Evolutionary conservation across 129 eudicot species (phyloP), one percentile per base, ranked within the genome.

Genomic region (Artemisia annua): DNA sequence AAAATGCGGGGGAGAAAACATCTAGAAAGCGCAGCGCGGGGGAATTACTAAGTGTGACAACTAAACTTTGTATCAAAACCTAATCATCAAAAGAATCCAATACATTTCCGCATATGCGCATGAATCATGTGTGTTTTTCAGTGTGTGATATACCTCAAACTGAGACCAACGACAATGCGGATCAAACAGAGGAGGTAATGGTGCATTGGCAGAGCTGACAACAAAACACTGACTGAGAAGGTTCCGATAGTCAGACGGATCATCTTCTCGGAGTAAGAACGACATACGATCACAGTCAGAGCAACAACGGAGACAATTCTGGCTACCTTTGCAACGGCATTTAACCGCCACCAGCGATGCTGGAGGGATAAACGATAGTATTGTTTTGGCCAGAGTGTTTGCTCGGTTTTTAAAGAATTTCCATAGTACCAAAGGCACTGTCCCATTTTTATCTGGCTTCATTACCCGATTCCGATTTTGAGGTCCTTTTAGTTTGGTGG

Each of bases 181-280:
- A 61, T 83, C 78, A 39, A 74, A 84, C 39, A 55, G 71, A 13
- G 88, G 39, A 17, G 69, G 35, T 49, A 89, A 75, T 28, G 97
- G 91, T 19, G 95, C 91, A 54, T 78, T 70, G 17, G 81, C 77
- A 35, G 83, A 64, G 19, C 84, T 79, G 26, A 91, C 89, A 10
- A 84, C 86, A 68, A 77, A 91, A 83, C 91, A 85, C 11, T 72
- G 73, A 17, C 18, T 72, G 73, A 91, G 80, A 52, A 91, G 89
- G 16, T 48, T 80, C 44, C 77, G 82, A 76, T 85, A 91, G 13
- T 87, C 91, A 12, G 85, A 3, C 7, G 89, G 81, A 44, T 91
- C 97, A 28, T 75, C 66, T 3, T 80, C 74, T 52, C 87, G 64
- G 44, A 87, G 19, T n/a, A 87, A 82, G 49, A 71, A 83, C 5